Base-by-base conservation (phyloP, 78 protist species). In the Dictyostelium firmibasis region DNA sequence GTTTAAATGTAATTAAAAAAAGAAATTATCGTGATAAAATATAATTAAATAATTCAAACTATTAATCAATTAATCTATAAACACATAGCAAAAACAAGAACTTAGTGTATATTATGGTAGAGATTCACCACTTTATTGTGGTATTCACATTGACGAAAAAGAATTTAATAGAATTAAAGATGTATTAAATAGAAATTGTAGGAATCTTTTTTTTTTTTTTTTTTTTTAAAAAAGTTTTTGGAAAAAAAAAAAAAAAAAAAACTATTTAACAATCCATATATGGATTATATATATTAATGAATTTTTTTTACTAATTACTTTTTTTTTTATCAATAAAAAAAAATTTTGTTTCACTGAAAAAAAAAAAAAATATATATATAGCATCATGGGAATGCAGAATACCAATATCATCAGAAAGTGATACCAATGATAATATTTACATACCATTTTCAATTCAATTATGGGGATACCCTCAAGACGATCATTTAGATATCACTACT, bases 371-470 rank as follows among this genome's bases (percentile, higher is more conserved):
- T n/a, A n/a, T n/a, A n/a, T n/a, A n/a, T n/a, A 62, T 23, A 36
- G 88, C 82, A 36, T 44, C 86, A 41, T 81, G 85, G 94, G 74
- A 89, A 41, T 89, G 94, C 36, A 78, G 94, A 78, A 43, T 89
- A 33, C 81, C 79, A 33, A 23, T 89, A n/a, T 62, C 81, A 27
- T 38, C 94, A 36, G 94, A 89, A 50, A 50, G 62, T 16, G 16
- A 50, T 44, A 67, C 67, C 2, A 47, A 62, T 14, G 6, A 57
- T 3, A 41, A 81, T 10, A 70, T 89, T 18, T 89, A 89, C 67
- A 43, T 75, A 23, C 94, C 94, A 36, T 20, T 89, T 29, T 38
- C 60, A 27, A 81, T 89, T 18, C 94, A 84, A 16, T 18, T 89
- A 11, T 89, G 94, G 94, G 94, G 94, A 18, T 75, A 64, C 33